phyloP scores from a whole-genome alignment of 768 basidiomycete genomes.

The Amanita phalloides region DNA sequence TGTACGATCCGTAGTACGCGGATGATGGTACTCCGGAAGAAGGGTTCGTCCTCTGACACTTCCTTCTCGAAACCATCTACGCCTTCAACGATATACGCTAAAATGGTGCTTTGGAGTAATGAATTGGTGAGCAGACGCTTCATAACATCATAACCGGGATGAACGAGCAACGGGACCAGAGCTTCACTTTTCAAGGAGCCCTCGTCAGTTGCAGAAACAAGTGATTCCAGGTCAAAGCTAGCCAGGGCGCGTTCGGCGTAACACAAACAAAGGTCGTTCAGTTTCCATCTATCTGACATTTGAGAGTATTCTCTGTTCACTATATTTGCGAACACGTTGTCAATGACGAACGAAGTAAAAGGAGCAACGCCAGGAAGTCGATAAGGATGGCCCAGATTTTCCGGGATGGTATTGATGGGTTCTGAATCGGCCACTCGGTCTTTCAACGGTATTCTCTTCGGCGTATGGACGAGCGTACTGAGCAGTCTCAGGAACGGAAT shows the following conservation, averaged over 20 bases:
- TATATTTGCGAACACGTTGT: conserved; percentile 79
- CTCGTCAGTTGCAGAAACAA: conserved; percentile 52
- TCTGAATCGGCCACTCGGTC: conserved; percentile 50
- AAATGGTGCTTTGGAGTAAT: conserved; percentile 58
- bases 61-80: conserved; percentile 66
- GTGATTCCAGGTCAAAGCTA: conserved; percentile 67
- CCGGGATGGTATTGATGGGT: conserved; percentile 66
- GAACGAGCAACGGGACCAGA: conserved; percentile 47
- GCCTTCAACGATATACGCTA: conserved; percentile 76
- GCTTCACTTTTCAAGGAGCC: conserved; percentile 36
- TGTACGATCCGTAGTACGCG: conserved; percentile 76
- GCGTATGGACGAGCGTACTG: conserved; percentile 72
- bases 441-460: conserved; percentile 56
- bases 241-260: conserved; percentile 81
- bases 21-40: conserved; percentile 64
- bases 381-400: conserved; percentile 70
- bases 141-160: conserved; percentile 86
- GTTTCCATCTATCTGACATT: conserved; percentile 74
- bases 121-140: conserved; percentile 67
- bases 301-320: conserved; percentile 63
- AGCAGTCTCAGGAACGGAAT: conserved; percentile 82
- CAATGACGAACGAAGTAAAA: conserved; percentile 79
- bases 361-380: conserved; percentile 73
- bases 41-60: conserved; percentile 56
- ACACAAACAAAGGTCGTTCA: conserved; percentile 74